Evolutionary conservation across 1,284 basidiomycete species (phyloP).

Genomic region (Ceratorhiza oryzae-sativae): DNA sequence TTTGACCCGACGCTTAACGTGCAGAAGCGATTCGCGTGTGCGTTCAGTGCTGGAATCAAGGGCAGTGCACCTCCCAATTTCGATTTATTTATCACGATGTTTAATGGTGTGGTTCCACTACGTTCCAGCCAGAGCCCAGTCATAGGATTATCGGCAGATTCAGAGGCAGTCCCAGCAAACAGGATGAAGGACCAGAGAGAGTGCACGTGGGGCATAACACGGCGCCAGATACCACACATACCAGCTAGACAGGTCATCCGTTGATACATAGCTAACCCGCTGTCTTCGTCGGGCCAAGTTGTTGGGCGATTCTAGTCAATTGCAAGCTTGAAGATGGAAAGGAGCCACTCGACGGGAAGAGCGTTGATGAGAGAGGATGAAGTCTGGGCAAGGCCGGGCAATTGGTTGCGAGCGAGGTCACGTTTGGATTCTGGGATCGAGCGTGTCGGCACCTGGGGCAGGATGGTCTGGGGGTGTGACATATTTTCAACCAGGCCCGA

Average conservation of each 20-base stretch:
- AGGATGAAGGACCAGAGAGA: not conserved
- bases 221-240: not conserved
- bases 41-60: not conserved
- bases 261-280: not conserved
- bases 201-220: not conserved
- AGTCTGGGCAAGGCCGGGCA: too few species aligned
- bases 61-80: too few species aligned
- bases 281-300: not conserved
- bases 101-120: not conserved
- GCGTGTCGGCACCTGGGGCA: too few species aligned
- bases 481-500: too few species aligned
- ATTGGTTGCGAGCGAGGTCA: too few species aligned
- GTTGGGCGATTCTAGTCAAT: not conserved
- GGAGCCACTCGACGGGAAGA: not conserved
- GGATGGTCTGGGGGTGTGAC: too few species aligned
- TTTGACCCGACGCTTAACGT: not conserved
- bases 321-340: not conserved
- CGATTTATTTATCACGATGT: not conserved
- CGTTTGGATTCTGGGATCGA: too few species aligned
- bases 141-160: not conserved
- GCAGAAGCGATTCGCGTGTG: conserved; percentile 3
- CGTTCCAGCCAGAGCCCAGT: not conserved
- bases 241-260: not conserved
- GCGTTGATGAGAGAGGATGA: too few species aligned
- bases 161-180: not conserved